These are phyloP conservation scores for Elymus sibiricus DNA, from an alignment of 176 grass and related monocot species.

Conservation along the genomic window DNA sequence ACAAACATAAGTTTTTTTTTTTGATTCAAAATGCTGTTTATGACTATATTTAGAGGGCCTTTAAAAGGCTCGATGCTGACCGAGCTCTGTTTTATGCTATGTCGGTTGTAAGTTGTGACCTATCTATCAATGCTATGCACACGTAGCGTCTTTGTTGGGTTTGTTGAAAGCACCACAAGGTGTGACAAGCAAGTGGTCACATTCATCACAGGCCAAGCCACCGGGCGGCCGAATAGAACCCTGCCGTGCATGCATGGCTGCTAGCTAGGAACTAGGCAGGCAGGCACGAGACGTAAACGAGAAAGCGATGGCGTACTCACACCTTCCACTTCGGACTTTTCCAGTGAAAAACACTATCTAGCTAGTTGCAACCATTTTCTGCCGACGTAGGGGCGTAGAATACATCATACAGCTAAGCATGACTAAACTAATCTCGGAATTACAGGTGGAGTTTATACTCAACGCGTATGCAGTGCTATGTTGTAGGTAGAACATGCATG, in stretches of 20 bases:
- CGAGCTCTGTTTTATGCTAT: too few relatives aligned
- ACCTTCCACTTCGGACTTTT: background rate
- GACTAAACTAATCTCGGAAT: background rate
- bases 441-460: background rate
- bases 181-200: background rate
- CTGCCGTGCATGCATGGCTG: background rate
- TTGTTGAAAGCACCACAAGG: background rate
- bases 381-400: background rate
- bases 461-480: background rate
- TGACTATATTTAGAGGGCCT: too few relatives aligned
- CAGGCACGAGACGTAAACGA: background rate
- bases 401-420: background rate
- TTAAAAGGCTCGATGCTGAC: too few relatives aligned
- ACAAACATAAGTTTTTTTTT: too few relatives aligned
- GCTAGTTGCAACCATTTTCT: background rate
- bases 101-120: background rate
- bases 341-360: background rate
- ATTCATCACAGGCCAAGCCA: background rate
- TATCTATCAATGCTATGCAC: background rate
- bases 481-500: background rate
- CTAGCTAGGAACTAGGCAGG: too few relatives aligned
- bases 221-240: background rate
- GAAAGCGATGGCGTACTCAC: constrained; percentile 10
- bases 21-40: too few relatives aligned
- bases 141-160: background rate